Evolutionary conservation across 2,329 filamentous ascomycete species (phyloP), one percentile per base, ranked within the genome.

Genomic region (Aspergillus pseudonomiae): DNA sequence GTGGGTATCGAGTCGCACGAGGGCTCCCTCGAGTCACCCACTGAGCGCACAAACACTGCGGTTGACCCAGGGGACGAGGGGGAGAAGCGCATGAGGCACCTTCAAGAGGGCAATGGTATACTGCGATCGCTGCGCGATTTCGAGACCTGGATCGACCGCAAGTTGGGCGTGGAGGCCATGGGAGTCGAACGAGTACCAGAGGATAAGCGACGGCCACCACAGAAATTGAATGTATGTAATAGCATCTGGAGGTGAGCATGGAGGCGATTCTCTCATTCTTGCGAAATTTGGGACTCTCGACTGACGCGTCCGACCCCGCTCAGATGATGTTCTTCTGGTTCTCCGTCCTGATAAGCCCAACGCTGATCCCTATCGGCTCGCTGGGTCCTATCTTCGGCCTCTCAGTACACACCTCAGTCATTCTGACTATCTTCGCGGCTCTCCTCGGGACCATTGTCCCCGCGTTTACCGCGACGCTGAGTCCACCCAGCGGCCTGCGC

Each of bases 341-440:
- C 60, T 61, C 61, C 9, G 46, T 68, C n/a, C 53, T 70, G 50
- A 60, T 67, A 32, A 65, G 55, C 11, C 68, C 68, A 21, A 57
- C 53, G 1, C 54, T 63, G 28, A 63, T 71, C 41, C 64, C 66
- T 21, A 60, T 70, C n/a, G 71, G 71, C 16, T 67, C 72, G 19
- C 61, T 74, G 16, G 72, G 72, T 1, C 70, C 69, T 48, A 65
- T 70, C 16, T 70, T 73, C 24, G 71, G 72, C 11, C 61, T 74
- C 14, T 69, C 67, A 7, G 63, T 74, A 10, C 66, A 68, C 32
- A 65, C 65, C 14, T 66, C 70, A 2, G 66, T 73, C 50, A 62
- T 71, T 24, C 62, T 72, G 50, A 70, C 65, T 53, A 63, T 74
- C 62, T 68, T 74, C 21, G 69, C 65, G 4, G 67, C 67, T 1